A percentile compares a stretch with the other conserved stretches of the same genome.
These are phyloP conservation scores for Eutypa lata DNA, from an alignment of 2,329 filamentous ascomycete species.

Conservation along the genomic window DNA sequence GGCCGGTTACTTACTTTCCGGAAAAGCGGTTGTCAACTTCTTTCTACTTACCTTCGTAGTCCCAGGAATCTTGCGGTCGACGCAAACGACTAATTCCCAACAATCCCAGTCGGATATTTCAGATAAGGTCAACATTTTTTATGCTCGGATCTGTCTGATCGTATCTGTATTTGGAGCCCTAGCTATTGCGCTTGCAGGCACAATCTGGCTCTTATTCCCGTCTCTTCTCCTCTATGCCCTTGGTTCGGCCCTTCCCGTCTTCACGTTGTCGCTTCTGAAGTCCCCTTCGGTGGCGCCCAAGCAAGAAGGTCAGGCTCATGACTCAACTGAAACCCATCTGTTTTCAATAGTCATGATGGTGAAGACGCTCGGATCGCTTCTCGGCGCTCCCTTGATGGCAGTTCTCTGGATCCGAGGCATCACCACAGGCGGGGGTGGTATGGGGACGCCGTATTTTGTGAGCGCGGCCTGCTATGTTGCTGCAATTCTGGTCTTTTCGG, in stretches of 20 bases:
- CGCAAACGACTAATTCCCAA: slow-evolving; percentile 7
- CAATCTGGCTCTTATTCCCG: slow-evolving; percentile 39
- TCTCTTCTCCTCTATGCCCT: slow-evolving; percentile 44
- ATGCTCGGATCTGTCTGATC: slow-evolving; percentile 34
- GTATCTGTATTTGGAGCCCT: slow-evolving; percentile 40
- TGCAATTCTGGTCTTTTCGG: slow-evolving; percentile 32
- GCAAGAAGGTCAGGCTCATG: slow-evolving; percentile 8
- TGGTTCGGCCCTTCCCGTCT: slow-evolving; percentile 47
- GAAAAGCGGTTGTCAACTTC: slow-evolving; percentile 48
- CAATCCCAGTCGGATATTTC: slow-evolving; percentile 17
- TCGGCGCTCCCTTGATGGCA: slow-evolving; percentile 47
- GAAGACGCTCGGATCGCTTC: slow-evolving; percentile 44
- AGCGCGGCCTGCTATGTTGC: slow-evolving; percentile 36
- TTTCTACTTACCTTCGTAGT: slow-evolving; percentile 39
- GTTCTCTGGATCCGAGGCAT: slow-evolving; percentile 45
- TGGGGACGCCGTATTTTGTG: slow-evolving; percentile 39
- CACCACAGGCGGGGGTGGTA: slow-evolving; percentile 28
- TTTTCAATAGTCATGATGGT: slow-evolving; percentile 52
- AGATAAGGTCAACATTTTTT: slow-evolving; percentile 29
- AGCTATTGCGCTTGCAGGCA: slow-evolving; percentile 37
- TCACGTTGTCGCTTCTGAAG: slow-evolving; percentile 46
- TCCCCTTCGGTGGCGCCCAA: slow-evolving; percentile 36
- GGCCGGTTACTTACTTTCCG: slow-evolving; percentile 46
- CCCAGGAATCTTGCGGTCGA: slow-evolving; percentile 33
- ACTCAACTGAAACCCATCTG: slow-evolving; percentile 33